These are phyloP conservation scores for Pichia sp. DNA, from an alignment of 1,139 yeast genomes.

Conservation along the genomic window DNA sequence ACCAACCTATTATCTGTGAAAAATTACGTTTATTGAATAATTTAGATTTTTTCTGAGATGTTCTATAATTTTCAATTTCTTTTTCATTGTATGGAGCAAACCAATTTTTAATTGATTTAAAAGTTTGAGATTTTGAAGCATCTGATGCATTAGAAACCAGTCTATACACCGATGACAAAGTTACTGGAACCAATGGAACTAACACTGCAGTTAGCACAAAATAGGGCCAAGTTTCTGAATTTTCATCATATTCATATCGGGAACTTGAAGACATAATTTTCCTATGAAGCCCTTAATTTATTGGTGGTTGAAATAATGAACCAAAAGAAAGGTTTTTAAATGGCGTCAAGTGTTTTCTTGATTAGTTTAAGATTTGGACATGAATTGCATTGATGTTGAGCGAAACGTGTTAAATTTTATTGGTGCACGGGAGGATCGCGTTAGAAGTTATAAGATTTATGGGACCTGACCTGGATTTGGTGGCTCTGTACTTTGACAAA, in stretches of 20 bases:
- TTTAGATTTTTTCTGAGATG: slow-evolving; percentile 30
- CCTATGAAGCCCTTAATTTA: no score
- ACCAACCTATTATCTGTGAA: slow-evolving; percentile 64
- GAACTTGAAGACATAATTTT: slow-evolving; percentile 30
- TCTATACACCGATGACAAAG: slow-evolving; percentile 33
- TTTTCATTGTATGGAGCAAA: slow-evolving; percentile 38
- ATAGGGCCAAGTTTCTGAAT: slow-evolving; percentile 94
- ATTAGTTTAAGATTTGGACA: no score
- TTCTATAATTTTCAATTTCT: slow-evolving; percentile 38
- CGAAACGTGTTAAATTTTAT: slow-evolving; percentile 1
- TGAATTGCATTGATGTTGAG: no score
- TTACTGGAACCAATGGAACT: slow-evolving; percentile 63
- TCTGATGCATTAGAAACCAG: slow-evolving; percentile 5
- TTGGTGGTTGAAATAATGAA: no score
- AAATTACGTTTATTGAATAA: slow-evolving; percentile 42
- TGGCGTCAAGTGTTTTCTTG: no score
- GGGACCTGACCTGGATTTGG: no score
- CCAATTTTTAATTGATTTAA: slow-evolving; percentile 16
- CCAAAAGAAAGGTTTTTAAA: no score
- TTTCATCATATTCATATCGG: slow-evolving; percentile 78
- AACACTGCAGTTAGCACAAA: slow-evolving; percentile 71
- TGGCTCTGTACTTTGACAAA: no score
- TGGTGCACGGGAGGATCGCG: slow-evolving; percentile 3
- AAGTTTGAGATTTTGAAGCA: slow-evolving; percentile 2
- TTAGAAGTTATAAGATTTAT: no score